These are phyloP conservation scores for Colletotrichum melonis DNA, from an alignment of 2,329 filamentous ascomycete genomes.

Conservation along the genomic window DNA sequence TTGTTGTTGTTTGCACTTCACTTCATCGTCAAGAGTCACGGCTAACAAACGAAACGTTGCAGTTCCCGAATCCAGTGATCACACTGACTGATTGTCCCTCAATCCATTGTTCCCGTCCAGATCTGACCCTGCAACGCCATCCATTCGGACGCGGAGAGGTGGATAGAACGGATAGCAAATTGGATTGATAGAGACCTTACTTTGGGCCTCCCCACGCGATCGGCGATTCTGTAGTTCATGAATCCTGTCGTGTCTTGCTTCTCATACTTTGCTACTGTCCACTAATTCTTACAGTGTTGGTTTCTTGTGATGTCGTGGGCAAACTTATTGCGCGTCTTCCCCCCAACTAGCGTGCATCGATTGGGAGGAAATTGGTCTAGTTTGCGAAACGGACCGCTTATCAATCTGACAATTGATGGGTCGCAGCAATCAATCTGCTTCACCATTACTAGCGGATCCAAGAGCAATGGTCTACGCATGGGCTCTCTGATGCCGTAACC, in stretches of 20 bases:
- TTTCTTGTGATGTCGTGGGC: not conserved
- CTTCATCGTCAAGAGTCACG: not conserved
- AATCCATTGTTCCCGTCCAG: not conserved
- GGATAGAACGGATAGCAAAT: conserved; percentile 33
- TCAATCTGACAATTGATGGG: conserved; percentile 63
- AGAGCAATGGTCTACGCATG: conserved; percentile 59
- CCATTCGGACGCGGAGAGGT: conserved; percentile 15
- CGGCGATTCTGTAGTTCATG: conserved; percentile 22
- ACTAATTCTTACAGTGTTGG: conserved; percentile 26
- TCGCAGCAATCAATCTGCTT: conserved; percentile 66
- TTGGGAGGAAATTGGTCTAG: not conserved
- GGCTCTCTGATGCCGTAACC: conserved; percentile 71
- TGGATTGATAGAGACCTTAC: conserved; percentile 29
- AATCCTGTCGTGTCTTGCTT: conserved; percentile 29
- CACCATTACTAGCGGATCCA: conserved; percentile 65
- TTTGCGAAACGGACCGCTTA: conserved; percentile 49
- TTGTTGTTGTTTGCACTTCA: not conserved
- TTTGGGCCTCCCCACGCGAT: not conserved
- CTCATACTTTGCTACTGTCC: conserved; percentile 2
- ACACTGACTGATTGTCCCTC: not conserved
- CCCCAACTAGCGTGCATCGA: not conserved
- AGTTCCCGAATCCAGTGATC: conserved; percentile 10
- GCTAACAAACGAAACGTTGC: conserved; percentile 3
- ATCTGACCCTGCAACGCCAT: conserved; percentile 19
- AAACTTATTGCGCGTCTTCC: too few species aligned